Evolutionary conservation across 1,139 yeast species (phyloP).

Genomic region (Saccharomyces pastorianus): DNA sequence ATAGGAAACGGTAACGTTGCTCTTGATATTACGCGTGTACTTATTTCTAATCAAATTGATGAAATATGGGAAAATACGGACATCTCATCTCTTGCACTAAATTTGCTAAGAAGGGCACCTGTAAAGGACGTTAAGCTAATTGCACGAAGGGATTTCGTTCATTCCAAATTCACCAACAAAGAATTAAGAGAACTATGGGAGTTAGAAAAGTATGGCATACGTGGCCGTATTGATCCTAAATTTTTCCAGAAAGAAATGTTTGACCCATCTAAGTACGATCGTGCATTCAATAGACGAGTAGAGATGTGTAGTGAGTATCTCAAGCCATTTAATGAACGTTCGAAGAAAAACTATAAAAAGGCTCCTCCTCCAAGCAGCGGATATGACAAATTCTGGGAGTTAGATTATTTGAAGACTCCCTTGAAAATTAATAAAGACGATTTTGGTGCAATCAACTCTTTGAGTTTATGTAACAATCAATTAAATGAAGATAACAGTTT

Average conservation of each 20-base stretch:
- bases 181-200: conserved; percentile 81
- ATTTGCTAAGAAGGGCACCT: conserved; percentile 41
- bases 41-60: conserved; percentile 48
- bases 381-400: conserved; percentile 48
- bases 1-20: conserved; percentile 99
- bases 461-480: conserved; percentile 26
- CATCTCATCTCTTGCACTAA: conserved; percentile 56
- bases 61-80: conserved; percentile 64
- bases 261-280: conserved; percentile 39
- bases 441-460: conserved; percentile 35
- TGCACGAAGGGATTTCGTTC: conserved; percentile 76
- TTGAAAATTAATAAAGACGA: conserved; percentile 39
- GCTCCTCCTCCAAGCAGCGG: conserved; percentile 16
- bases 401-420: conserved; percentile 68
- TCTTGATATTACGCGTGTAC: conserved; percentile 75
- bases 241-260: conserved; percentile 38
- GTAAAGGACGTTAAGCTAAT: conserved; percentile 63
- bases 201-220: conserved; percentile 45
- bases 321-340: conserved; percentile 27
- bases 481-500: conserved; percentile 36
- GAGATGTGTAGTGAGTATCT: conserved; percentile 53
- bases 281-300: conserved; percentile 65
- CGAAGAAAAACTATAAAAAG: conserved; percentile 26
- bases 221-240: conserved; percentile 47
- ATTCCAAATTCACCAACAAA: conserved; percentile 86